Conservation (phyloP, 2,329 filamentous ascomycete genomes). For the Talaromyces pinophilus region DNA sequence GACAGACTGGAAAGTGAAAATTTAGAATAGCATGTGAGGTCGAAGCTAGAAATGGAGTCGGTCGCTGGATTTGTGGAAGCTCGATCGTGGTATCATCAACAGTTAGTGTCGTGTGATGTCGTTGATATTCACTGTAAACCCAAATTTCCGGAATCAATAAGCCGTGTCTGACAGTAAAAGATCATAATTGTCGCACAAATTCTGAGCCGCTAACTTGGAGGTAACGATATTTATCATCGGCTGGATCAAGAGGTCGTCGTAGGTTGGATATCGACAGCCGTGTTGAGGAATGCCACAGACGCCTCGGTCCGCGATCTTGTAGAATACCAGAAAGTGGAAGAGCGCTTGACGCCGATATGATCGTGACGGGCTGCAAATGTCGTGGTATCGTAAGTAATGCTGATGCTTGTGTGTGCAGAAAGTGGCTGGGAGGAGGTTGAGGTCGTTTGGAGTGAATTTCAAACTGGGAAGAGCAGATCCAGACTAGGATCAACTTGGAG, state of each 20-base stretch:
- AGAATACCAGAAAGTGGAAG: constrained; percentile 10
- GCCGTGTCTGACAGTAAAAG: constrained; percentile 7
- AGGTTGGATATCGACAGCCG: constrained; percentile 7
- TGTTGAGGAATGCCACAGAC: constrained; percentile 17
- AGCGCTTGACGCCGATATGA: background rate
- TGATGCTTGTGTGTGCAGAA: background rate
- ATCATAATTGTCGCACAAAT: background rate
- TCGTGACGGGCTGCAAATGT: background rate
- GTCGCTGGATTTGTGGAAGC: background rate
- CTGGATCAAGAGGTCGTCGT: background rate
- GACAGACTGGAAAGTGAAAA: background rate
- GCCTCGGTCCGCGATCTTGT: constrained; percentile 7
- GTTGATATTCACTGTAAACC: constrained; percentile 6
- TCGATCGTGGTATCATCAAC: background rate
- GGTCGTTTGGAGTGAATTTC: background rate
- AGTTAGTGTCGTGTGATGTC: constrained; percentile 12
- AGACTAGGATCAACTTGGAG: constrained; percentile 9
- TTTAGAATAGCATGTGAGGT: constrained; percentile 7
- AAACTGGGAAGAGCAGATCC: background rate
- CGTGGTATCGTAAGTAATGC: background rate
- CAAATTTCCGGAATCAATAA: background rate
- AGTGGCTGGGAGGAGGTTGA: constrained; percentile 9
- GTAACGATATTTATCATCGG: constrained; percentile 12
- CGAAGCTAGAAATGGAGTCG: background rate
- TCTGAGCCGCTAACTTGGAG: background rate